Evolutionary conservation across 768 basidiomycete species (phyloP), one percentile per base, ranked within the genome.

Genomic region (Podaxis carcinomalis): DNA sequence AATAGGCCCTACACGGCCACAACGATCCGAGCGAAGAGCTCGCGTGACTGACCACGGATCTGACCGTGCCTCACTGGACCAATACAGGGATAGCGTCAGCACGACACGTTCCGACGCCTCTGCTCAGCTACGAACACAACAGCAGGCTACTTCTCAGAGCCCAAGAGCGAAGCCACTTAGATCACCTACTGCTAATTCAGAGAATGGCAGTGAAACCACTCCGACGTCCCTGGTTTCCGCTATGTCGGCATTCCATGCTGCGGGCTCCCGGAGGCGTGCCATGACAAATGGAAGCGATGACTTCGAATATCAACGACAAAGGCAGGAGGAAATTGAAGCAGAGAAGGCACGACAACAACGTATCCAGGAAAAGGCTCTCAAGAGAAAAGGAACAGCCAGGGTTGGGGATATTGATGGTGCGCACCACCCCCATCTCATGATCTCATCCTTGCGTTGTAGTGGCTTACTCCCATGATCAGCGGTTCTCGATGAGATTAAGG

Each of bases 351-450:
- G 85, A 50, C 90, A 92, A 67, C 83, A 84, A 66, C 80, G 86
- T 61, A 87, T 90, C 68, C 80, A 79, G 64, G 87, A 90, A 59
- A 86, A 83, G 68, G 83, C 82, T 28, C 86, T 89, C 37, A 83
- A 70, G 11, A 83, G 78, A 57, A 62, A 53, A 51, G 80, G 83
- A 39, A 84, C 79, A 65, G 76, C 84, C 46, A 84, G 80, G 69
- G 80, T 83, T 50, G 93, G 91, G 5, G 92, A 94, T 69, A 92
- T 96, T 65, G 94, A 95, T 70, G 90, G 91, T 88, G 72, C 66
- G 86, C 75, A 56, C 35, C 58, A 5, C 21, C 23, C 61, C 28
- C 14, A 10, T 60, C 42, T 37, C 39, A 59, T 35, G 23, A 23
- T 50, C 50, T 28, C 46, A 64, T 36, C 46, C 14, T 42, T 35